Percentiles rank a stretch among this genome's conserved stretches.
Conservation (phyloP, 78 protist genomes). For the Speleostelium caveatum region DNA sequence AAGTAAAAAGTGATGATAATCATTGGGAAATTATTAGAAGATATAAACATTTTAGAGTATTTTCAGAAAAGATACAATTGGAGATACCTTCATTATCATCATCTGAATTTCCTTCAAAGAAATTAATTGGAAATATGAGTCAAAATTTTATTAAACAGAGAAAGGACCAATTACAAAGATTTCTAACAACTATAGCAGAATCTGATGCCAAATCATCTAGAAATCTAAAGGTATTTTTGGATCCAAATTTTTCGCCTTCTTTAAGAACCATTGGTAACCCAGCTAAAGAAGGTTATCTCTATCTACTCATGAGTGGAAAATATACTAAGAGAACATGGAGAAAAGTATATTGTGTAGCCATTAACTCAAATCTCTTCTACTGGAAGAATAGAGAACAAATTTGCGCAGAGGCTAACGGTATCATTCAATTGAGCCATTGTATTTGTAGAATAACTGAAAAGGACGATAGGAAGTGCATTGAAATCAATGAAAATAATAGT, state of each 20-base stretch:
- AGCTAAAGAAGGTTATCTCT: constrained; percentile 42
- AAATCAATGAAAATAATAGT: constrained; percentile 25
- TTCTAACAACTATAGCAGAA: constrained; percentile 12
- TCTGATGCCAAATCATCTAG: constrained; percentile 28
- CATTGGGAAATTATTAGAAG: constrained; percentile 65
- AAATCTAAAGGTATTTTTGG: constrained; percentile 57
- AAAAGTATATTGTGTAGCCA: constrained; percentile 30
- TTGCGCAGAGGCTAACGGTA: constrained; percentile 55
- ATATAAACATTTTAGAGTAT: constrained; percentile 70
- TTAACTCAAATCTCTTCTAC: constrained; percentile 59
- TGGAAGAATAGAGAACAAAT: constrained; percentile 52
- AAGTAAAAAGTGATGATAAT: constrained; percentile 25
- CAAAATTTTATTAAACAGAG: constrained; percentile 50
- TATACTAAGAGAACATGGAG: constrained; percentile 23
- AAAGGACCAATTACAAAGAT: constrained; percentile 24
- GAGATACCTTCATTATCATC: constrained; percentile 30
- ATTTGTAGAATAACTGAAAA: not conserved
- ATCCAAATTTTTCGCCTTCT: constrained; percentile 64
- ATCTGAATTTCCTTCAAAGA: constrained; percentile 71
- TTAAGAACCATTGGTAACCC: constrained; percentile 26
- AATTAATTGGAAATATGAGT: constrained; percentile 68
- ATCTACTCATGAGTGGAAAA: constrained; percentile 13
- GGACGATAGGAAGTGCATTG: constrained; percentile 33
- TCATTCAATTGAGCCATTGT: constrained; percentile 27
- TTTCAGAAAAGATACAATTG: constrained; percentile 33